Base-by-base conservation (phyloP, 2,329 filamentous ascomycete genomes). In the Whalleya microplaca region DNA sequence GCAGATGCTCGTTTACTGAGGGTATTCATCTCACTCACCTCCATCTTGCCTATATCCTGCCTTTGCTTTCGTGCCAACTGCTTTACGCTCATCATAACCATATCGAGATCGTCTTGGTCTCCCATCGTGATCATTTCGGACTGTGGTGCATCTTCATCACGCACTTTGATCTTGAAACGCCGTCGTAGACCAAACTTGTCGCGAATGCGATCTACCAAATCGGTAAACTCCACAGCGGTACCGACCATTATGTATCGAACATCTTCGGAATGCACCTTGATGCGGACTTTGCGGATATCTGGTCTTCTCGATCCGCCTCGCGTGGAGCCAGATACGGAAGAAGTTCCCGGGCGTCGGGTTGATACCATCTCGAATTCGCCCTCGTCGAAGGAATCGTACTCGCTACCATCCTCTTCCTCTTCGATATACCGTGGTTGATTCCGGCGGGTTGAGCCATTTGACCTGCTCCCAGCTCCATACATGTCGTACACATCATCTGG, bases 51-150 rank as follows among this genome's bases (percentile, higher is more conserved):
- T 79, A 92, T 89, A 61, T 96, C 93, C 61, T 83, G 81, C 66
- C 87, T 84, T 71, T 94, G 89, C 73, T 84, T 90, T 75, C 81
- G 85, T 46, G 90, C 92, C 56, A 79, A 77, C 48, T 83, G 83
- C 73, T 86, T 90, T 6, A 88, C 87, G 45, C 80, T 83, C 72
- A 84, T 83, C 51, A 98, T 81, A 23, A 91, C 87, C 86, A 97
- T 90, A 48, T 98, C 93, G 61, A 97, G 76, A 76, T 99, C 95
- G 69, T 99, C 95, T 73, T 97, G 91, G 73, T 99, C 95, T 27
- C 90, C 92, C 85, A 99, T 89, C 29, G 94, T 97, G 69, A 99
- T 96, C 90, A 97, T 94, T 69, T 98, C 94, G 2, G 89, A 90
- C 53, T 88, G 81, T 0, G 84, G 83, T 58, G 79, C 74, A 64